Conservation (phyloP, 139 green algal genomes). For the Spirogloea muscicola region DNA sequence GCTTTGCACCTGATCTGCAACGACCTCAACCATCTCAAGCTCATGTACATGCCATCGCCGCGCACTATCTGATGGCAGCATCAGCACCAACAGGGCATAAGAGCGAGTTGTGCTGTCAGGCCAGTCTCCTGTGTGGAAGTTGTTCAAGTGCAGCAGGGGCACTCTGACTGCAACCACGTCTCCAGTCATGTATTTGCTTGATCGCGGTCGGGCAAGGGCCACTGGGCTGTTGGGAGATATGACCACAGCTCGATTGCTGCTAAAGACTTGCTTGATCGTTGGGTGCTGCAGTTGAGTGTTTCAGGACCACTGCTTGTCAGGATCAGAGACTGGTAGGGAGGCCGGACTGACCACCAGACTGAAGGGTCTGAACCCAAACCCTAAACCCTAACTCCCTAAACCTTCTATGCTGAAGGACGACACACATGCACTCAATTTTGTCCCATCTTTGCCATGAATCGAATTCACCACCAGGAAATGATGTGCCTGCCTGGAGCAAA, state of each 20-base stretch:
- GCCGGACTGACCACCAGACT: no score
- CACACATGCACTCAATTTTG: no score
- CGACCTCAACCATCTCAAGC: conserved; percentile 44
- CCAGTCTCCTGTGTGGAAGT: conserved; percentile 32
- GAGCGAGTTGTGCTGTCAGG: conserved; percentile 2
- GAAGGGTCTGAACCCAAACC: no score
- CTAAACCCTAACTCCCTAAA: no score
- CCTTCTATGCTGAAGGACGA: no score
- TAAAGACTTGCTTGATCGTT: conserved; percentile 42
- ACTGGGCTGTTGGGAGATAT: conserved; percentile 42
- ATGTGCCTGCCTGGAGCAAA: no score
- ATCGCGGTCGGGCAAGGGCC: neutral
- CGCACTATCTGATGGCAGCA: conserved; percentile 39
- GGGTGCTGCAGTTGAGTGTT: no score
- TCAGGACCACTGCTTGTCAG: no score
- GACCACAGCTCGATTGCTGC: conserved; percentile 28
- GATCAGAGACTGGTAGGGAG: no score
- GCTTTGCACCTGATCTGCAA: conserved; percentile 40
- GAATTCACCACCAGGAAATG: no score
- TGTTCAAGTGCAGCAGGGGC: conserved; percentile 38
- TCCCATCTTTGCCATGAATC: no score
- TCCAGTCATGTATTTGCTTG: conserved; percentile 33
- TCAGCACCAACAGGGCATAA: conserved; percentile 40
- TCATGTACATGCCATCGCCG: conserved; percentile 41
- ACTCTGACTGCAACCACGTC: conserved; percentile 40